phyloP scores from a whole-genome alignment of 1,284 basidiomycete genomes.

The Exobasidium cylindrosporum region DNA sequence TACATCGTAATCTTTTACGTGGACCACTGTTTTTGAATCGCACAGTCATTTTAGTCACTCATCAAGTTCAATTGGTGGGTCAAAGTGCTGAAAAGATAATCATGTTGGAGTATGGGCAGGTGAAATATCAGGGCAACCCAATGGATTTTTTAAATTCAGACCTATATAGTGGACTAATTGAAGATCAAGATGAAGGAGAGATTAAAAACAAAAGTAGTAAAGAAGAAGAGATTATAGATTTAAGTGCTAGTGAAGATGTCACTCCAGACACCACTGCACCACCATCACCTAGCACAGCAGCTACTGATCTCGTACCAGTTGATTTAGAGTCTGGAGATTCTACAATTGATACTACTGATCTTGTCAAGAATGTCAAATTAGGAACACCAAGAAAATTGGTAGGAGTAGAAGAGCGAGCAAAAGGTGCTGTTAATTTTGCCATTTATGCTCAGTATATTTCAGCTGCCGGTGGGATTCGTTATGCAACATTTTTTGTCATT shows the following conservation, averaged over 20 bases:
- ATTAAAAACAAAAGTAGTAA: constrained; percentile 1
- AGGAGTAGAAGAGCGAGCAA: constrained; percentile 18
- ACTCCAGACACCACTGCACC: constrained; percentile 41
- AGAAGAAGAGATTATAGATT: neutral
- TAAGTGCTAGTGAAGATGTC: constrained; percentile 55
- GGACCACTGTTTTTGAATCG: constrained; percentile 57
- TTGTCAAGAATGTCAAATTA: neutral
- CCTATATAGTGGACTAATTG: constrained; percentile 24
- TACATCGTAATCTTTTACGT: constrained; percentile 28
- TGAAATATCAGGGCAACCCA: constrained; percentile 3
- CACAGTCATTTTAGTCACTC: constrained; percentile 73
- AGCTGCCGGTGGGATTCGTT: constrained; percentile 18
- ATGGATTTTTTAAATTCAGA: constrained; percentile 36
- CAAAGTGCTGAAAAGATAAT: constrained; percentile 29
- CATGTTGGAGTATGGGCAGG: constrained; percentile 33
- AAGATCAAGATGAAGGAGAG: constrained; percentile 52
- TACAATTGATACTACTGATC: neutral
- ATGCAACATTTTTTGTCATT: constrained; percentile 16
- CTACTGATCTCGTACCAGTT: neutral
- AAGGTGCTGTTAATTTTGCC: constrained; percentile 19
- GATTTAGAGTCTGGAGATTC: neutral
- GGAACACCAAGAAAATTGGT: constrained; percentile 17
- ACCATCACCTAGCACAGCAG: neutral
- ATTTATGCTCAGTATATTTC: constrained; percentile 26
- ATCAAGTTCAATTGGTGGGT: constrained; percentile 55